These are phyloP conservation scores for Prunus padus DNA, from an alignment of 306 rosid genomes.

Conservation along the genomic window DNA sequence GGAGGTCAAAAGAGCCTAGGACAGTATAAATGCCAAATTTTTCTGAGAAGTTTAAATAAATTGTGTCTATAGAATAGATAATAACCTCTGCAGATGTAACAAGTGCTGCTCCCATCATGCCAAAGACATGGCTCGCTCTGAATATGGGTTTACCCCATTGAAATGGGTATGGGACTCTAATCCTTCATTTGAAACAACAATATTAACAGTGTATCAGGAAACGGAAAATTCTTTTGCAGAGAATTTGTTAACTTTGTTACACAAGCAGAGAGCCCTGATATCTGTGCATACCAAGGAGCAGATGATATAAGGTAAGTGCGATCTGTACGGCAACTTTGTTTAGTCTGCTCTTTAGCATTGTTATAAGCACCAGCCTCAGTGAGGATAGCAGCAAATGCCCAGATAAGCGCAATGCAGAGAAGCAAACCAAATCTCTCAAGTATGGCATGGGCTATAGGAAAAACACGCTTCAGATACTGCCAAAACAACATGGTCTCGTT, in stretches of 20 bases:
- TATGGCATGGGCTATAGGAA: conserved; percentile 28
- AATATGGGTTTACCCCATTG: conserved; percentile 98
- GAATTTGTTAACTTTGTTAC: background rate
- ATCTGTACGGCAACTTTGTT: conserved; percentile 74
- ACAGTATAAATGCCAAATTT: background rate
- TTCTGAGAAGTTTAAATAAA: background rate
- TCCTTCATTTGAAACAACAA: conserved; percentile 51
- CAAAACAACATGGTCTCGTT: conserved; percentile 4
- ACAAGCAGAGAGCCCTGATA: conserved; percentile 4
- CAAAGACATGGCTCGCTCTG: conserved; percentile 90
- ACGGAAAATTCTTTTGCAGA: conserved; percentile 9
- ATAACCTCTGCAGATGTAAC: conserved; percentile 87
- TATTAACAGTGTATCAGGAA: conserved; percentile 1
- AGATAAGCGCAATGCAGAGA: conserved; percentile 56
- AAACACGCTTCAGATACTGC: conserved; percentile 62
- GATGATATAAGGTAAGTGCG: conserved; percentile 61
- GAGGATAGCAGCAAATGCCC: conserved; percentile 90
- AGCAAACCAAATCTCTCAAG: conserved; percentile 77
- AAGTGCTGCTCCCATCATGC: conserved; percentile 95
- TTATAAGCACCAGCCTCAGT: conserved; percentile 85
- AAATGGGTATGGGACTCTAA: conserved; percentile 80
- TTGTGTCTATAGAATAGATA: conserved; percentile 12
- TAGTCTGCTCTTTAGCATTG: conserved; percentile 46
- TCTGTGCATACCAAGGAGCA: conserved; percentile 70
- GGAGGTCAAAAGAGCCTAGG: background rate